Percentiles rank a stretch among this genome's conserved stretches.
Conservation (phyloP, 2,329 filamentous ascomycete species). For the Chaetomium sp. region DNA sequence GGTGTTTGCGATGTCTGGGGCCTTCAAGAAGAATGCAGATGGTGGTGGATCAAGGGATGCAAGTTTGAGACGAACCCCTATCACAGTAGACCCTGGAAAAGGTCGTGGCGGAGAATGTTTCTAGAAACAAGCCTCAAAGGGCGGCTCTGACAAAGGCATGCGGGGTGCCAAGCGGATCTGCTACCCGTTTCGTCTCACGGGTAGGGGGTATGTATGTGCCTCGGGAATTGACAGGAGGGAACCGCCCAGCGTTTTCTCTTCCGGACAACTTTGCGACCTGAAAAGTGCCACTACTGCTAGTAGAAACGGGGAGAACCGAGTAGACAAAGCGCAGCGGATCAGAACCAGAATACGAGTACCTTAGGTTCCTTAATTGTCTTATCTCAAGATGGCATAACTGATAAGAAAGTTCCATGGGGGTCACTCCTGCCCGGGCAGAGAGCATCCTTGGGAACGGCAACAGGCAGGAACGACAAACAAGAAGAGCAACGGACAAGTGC, state of each 20-base stretch:
- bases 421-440: not conserved
- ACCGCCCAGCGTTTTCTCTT: not conserved
- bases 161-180: not conserved
- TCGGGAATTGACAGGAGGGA: not conserved
- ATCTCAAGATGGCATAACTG: not conserved
- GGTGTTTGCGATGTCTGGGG: not conserved
- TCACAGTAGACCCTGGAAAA: not conserved
- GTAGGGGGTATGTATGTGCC: not conserved
- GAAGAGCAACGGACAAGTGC: not conserved
- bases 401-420: constrained; percentile 20
- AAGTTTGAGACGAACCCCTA: not conserved
- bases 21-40: not conserved
- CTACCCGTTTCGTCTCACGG: not conserved
- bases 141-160: not conserved
- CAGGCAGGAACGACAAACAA: not conserved
- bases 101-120: not conserved
- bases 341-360: not conserved
- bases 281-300: not conserved
- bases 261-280: not conserved
- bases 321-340: not conserved
- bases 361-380: not conserved
- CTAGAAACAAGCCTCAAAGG: not conserved
- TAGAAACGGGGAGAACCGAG: not conserved
- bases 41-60: not conserved
- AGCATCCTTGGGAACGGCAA: not conserved